phyloP scores from a whole-genome alignment of 2,329 filamentous ascomycete species.

The Sclerotinia spermophila region DNA sequence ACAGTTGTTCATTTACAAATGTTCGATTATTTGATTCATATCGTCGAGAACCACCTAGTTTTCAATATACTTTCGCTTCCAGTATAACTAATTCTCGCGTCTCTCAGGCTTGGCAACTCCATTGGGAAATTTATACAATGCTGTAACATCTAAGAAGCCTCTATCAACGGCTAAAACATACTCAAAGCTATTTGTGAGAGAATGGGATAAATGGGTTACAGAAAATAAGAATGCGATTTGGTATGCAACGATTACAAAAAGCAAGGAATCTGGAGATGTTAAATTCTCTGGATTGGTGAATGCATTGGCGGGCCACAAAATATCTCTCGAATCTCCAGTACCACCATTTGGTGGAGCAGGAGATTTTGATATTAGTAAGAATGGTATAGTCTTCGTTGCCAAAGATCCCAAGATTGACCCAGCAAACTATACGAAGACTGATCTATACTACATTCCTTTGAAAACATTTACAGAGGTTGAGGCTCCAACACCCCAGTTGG shows the following conservation, averaged over 20 bases:
- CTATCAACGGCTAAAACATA: conserved; percentile 68
- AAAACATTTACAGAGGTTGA: conserved; percentile 54
- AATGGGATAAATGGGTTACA: conserved; percentile 76
- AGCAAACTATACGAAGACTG: conserved; percentile 74
- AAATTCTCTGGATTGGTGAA: conserved; percentile 53
- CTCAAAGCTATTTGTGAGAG: conserved; percentile 70
- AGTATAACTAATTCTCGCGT: background rate
- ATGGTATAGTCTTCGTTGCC: conserved; percentile 68
- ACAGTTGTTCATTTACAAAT: background rate
- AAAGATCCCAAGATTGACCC: conserved; percentile 69
- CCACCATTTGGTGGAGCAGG: conserved; percentile 73
- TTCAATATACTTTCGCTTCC: background rate
- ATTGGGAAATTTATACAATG: conserved; percentile 66
- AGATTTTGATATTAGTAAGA: conserved; percentile 72
- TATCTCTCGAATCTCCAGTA: conserved; percentile 61
- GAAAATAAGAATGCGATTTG: conserved; percentile 69
- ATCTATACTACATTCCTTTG: conserved; percentile 71
- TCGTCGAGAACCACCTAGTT: too few relatives aligned
- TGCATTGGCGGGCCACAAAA: conserved; percentile 48
- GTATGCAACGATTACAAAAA: conserved; percentile 57
- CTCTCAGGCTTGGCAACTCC: conserved; percentile 57
- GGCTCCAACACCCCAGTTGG: conserved; percentile 49
- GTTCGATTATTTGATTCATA: background rate
- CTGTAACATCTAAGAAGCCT: conserved; percentile 55
- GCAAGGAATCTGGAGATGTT: conserved; percentile 25